Evolutionary conservation across 2,329 filamentous ascomycete species (phyloP).

Genomic region (Talaromyces sp.): DNA sequence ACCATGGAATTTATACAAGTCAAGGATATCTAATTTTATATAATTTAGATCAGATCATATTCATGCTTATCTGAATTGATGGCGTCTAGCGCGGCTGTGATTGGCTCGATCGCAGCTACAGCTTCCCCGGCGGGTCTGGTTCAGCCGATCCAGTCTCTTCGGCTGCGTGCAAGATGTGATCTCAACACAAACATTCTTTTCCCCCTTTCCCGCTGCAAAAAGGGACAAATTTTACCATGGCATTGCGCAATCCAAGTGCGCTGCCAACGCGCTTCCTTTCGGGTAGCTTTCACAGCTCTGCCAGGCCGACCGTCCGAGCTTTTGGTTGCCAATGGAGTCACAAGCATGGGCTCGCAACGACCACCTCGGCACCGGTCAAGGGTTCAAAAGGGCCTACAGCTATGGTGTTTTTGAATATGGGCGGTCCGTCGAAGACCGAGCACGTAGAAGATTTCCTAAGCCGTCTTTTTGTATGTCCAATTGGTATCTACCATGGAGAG

Average conservation of each 20-base stretch:
- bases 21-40: background rate
- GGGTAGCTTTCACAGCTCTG: conserved; percentile 14
- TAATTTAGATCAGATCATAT: background rate
- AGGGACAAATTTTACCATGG: conserved; percentile 23
- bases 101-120: conserved; percentile 18
- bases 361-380: conserved; percentile 65
- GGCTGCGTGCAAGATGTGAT: background rate
- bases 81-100: conserved; percentile 19
- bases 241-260: conserved; percentile 33
- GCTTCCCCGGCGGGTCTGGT: background rate
- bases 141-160: too few species aligned
- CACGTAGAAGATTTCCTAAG: conserved; percentile 89
- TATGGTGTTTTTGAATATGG: conserved; percentile 99
- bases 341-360: conserved; percentile 48
- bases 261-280: conserved; percentile 24
- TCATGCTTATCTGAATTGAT: conserved; percentile 18
- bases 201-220: background rate
- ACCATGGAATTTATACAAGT: background rate
- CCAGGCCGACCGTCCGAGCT: conserved; percentile 14
- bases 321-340: conserved; percentile 19
- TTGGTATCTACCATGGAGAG: conserved; percentile 8
- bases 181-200: background rate
- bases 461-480: conserved; percentile 76
- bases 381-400: conserved; percentile 77
- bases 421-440: conserved; percentile 78